These are phyloP conservation scores for Coemansia sp. DNA, from an alignment of 192 early-diverging fungal species.

Conservation along the genomic window DNA sequence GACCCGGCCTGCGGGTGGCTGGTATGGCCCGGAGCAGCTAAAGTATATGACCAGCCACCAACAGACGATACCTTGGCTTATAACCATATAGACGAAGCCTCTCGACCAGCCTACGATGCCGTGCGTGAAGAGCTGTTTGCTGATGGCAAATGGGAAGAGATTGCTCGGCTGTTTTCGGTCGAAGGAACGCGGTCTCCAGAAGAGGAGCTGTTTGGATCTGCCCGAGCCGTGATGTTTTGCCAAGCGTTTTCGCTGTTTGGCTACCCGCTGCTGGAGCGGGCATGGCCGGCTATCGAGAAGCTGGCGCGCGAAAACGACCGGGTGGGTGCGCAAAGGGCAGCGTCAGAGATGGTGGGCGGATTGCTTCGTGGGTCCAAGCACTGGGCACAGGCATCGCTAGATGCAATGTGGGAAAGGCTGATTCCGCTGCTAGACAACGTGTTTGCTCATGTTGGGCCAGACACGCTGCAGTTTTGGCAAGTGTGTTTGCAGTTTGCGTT, in stretches of 20 bases:
- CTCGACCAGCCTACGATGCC: slow-evolving; percentile 55
- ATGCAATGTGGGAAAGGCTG: slow-evolving; percentile 68
- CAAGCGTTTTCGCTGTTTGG: slow-evolving; percentile 72
- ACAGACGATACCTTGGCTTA: slow-evolving; percentile 35
- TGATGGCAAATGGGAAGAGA: slow-evolving; percentile 66
- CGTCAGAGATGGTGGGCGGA: slow-evolving; percentile 75
- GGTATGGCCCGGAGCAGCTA: slow-evolving; percentile 67
- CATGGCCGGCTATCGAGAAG: slow-evolving; percentile 57
- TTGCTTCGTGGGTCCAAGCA: slow-evolving; percentile 86
- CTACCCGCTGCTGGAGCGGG: slow-evolving; percentile 55
- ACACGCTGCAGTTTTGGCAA: slow-evolving; percentile 78
- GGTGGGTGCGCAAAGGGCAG: slow-evolving; percentile 77
- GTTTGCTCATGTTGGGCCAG: slow-evolving; percentile 66
- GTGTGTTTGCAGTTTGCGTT: slow-evolving; percentile 60
- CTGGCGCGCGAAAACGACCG: slow-evolving; percentile 59
- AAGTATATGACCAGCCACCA: slow-evolving; percentile 53
- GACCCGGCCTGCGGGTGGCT: slow-evolving; percentile 70
- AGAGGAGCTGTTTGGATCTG: slow-evolving; percentile 63
- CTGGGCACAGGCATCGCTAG: slow-evolving; percentile 58
- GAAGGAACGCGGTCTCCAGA: slow-evolving; percentile 61
- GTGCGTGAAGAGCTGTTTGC: slow-evolving; percentile 56
- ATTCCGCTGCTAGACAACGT: slow-evolving; percentile 61
- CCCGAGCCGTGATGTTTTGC: slow-evolving; percentile 63
- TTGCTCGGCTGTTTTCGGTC: slow-evolving; percentile 63
- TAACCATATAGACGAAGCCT: slow-evolving; percentile 60